Evolutionary conservation across 2,329 filamentous ascomycete genomes (phyloP), one percentile per base, ranked within the genome.

Genomic region (Ceratocystis huliohia): DNA sequence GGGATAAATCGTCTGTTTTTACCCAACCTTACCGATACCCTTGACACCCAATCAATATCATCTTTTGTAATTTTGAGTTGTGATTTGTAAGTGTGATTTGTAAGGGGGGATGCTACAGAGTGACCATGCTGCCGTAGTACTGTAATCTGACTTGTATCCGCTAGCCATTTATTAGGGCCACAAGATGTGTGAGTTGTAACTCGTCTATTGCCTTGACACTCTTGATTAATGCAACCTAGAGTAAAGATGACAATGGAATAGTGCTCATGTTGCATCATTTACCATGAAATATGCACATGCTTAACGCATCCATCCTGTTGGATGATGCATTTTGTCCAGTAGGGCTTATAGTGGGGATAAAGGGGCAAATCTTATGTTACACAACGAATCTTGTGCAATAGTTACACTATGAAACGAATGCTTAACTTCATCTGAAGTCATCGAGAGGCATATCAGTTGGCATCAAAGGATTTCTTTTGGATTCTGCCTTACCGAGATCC

Each of bases 61-160:
- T 69, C 8, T 53, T 65, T 68, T 69, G 64, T 68, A 69, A 68
- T 68, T 63, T 66, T 50, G 33, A 6, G 28, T 17, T 20, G n/a
- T n/a, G n/a, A n/a, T n/a, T n/a, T n/a, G n/a, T n/a, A n/a, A n/a
- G n/a, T n/a, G 25, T 33, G 28, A 59, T 8, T 59, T 17, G 15
- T 59, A 25, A 25, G 25, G 48, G 22, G 20, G 17, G 28, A 37
- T 37, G 17, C 53, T 15, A 41, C 37, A 13, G 37, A 41, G 37
- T 13, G 33, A 41, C 37, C 1, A 41, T 41, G 37, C 10, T 41
- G 37, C 4, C 37, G 37, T 41, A 1, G 37, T 41, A 41, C 15
- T 41, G 37, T 15, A 15, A 15, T 41, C 4, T 15, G 37, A 13
- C 37, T 41, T 41, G 15, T 41, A 41, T 41, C 37, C 10, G 10